Evolutionary conservation across 1,284 basidiomycete species (phyloP), one percentile per base, ranked within the genome.

Genomic region (Cystobasidium slooffiae): DNA sequence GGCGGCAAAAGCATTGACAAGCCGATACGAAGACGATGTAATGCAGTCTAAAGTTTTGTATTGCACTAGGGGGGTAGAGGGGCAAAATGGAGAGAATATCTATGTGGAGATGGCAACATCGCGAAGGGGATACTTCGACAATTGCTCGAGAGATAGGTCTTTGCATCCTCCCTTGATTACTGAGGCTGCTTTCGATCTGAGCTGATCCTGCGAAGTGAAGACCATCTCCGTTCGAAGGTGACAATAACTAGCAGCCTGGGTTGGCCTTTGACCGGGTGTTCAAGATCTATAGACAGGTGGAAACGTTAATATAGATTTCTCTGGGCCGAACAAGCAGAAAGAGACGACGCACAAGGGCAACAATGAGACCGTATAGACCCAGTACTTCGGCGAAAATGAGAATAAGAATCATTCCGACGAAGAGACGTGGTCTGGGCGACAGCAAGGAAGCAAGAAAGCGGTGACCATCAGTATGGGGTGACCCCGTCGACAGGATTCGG

Each of bases 301-400:
- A 9, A 59, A 52, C 51, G 51, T 67, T 16, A 67, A 49, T 16
- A 12, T 51, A 53, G 14, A 8, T 6, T 6, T 52, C 20, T 49
- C n/a, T 39, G 12, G 16, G 20, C 22, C 24, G 10, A 3, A 8
- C 31, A 2, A 51, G 14, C n/a, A n/a, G n/a, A n/a, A n/a, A n/a
- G n/a, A n/a, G n/a, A n/a, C n/a, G n/a, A 63, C 68, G 39, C 39
- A 64, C 69, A 47, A 84, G 81, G 37, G 83, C 83, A 56, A 84
- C 83, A 75, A 84, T 84, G 58, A 84, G 81, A 68, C 83, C 83
- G 79, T 84, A 84, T n/a, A 76, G 74, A 64, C 76, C 74, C 58
- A 76, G 56, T n/a, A 82, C 82, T 77, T 84, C 83, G 76, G 84
- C 84, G 80, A 84, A 84, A 82, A 84, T 78, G 74, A 67, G 75